A percentile compares a stretch with the other conserved stretches of the same genome.
phyloP scores from a whole-genome alignment of 2,329 filamentous ascomycete species.

The Myrmaecium sp. region DNA sequence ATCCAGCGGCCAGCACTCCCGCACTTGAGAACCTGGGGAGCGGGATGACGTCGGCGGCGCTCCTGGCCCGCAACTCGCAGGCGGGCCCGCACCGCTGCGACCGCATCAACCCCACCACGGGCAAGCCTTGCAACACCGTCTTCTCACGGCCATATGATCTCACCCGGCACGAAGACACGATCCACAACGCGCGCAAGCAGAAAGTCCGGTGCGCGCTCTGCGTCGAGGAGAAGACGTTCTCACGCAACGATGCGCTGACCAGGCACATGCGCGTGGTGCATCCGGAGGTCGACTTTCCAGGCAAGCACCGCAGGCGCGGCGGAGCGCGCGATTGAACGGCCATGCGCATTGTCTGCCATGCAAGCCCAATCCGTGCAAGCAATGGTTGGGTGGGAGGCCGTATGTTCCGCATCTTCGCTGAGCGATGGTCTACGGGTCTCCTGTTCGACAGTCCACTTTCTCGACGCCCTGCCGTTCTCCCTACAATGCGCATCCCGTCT shows the following conservation, averaged over 20 bases:
- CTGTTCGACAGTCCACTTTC: no score
- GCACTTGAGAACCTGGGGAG: conserved; percentile 13
- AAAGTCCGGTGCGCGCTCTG: conserved; percentile 89
- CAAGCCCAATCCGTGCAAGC: no score
- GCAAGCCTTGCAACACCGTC: conserved; percentile 83
- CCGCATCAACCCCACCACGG: conserved; percentile 83
- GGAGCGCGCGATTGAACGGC: conserved; percentile 17
- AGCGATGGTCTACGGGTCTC: no score
- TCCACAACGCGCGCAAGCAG: conserved; percentile 85
- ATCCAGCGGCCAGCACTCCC: conserved; percentile 5
- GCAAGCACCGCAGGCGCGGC: conserved; percentile 36
- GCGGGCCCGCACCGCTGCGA: conserved; percentile 87
- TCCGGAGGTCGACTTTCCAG: conserved; percentile 70
- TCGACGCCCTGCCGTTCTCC: no score
- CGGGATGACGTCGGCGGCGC: conserved; percentile 35
- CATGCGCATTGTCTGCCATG: conserved; percentile 3
- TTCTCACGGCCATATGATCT: conserved; percentile 95
- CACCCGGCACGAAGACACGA: conserved; percentile 91
- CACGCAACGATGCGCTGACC: conserved; percentile 83
- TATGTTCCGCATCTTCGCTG: no score
- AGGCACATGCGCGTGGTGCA: conserved; percentile 90
- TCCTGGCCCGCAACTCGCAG: conserved; percentile 59
- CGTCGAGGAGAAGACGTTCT: conserved; percentile 94
- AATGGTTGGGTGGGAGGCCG: no score
- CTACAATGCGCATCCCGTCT: no score